Percentiles rank a stretch among this genome's conserved stretches.
Conservation (phyloP, 1,139 yeast species). For the Kazachstania sp. region DNA sequence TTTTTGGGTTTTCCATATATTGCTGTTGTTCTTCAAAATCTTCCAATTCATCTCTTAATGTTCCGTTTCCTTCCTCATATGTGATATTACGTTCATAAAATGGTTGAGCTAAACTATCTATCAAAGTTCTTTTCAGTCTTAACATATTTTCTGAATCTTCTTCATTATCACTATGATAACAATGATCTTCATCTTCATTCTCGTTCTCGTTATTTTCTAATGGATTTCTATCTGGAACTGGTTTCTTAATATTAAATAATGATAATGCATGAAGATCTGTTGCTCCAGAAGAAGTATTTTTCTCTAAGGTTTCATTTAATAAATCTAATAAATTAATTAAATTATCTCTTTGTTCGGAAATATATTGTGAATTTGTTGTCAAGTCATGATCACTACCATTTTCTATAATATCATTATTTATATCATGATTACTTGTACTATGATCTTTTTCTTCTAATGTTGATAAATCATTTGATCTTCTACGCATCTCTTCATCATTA, state of each 20-base stretch:
- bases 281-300: conserved; percentile 31
- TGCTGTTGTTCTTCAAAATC: conserved; percentile 7
- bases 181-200: background rate
- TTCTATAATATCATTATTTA: background rate
- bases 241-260: conserved; percentile 29
- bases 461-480: background rate
- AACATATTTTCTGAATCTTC: conserved; percentile 3
- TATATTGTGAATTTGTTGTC: conserved; percentile 6
- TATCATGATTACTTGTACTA: conserved; percentile 1
- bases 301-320: conserved; percentile 31
- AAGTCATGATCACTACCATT: conserved; percentile 6
- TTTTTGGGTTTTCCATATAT: conserved; percentile 8
- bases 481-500: background rate
- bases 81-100: conserved; percentile 42
- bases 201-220: conserved; percentile 30
- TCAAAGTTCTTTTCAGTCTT: conserved; percentile 43
- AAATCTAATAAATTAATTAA: conserved; percentile 22
- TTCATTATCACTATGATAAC: background rate
- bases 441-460: background rate
- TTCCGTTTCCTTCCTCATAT: conserved; percentile 22
- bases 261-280: conserved; percentile 31
- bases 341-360: conserved; percentile 22
- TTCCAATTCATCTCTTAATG: conserved; percentile 9
- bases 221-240: conserved; percentile 33
- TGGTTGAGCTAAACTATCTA: conserved; percentile 69